Percentiles rank a stretch among this genome's conserved stretches.
Evolutionary conservation across 2,329 filamentous ascomycete species (phyloP).

Genomic region (Colletotrichum sp.): DNA sequence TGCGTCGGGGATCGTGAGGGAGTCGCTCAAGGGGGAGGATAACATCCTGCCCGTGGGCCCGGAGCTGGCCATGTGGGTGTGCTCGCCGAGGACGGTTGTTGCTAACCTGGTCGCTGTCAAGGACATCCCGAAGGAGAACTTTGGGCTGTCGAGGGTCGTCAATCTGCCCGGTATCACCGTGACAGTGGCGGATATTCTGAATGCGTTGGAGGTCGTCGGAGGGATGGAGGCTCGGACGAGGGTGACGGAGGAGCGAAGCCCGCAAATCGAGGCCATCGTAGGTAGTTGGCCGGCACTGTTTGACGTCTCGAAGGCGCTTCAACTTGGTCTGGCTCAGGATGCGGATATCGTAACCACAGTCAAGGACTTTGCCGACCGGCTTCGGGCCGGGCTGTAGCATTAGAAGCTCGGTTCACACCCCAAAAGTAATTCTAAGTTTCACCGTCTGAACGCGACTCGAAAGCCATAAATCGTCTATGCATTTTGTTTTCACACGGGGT

Average conservation of each 20-base stretch:
- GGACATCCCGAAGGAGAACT: constrained; percentile 38
- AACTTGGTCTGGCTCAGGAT: constrained; percentile 56
- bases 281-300: constrained; percentile 59
- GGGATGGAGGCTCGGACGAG: constrained; percentile 46
- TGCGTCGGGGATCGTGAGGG: constrained; percentile 65
- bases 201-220: constrained; percentile 52
- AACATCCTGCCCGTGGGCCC: constrained; percentile 48
- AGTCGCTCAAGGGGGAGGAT: constrained; percentile 55
- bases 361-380: constrained; percentile 16
- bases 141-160: constrained; percentile 47
- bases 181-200: constrained; percentile 56
- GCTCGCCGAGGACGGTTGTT: constrained; percentile 49
- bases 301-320: constrained; percentile 53
- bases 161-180: constrained; percentile 58
- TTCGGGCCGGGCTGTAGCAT: neutral
- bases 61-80: constrained; percentile 49
- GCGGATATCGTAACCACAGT: constrained; percentile 37
- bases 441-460: neutral
- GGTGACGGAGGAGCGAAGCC: constrained; percentile 52
- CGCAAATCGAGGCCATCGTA: constrained; percentile 52
- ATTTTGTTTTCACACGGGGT: constrained; percentile 12
- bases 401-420: neutral
- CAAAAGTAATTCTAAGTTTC: neutral
- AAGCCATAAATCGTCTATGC: constrained; percentile 13
- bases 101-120: constrained; percentile 49